Base-by-base conservation (phyloP, 208 protist species). In the Trypanosoma mega region DNA sequence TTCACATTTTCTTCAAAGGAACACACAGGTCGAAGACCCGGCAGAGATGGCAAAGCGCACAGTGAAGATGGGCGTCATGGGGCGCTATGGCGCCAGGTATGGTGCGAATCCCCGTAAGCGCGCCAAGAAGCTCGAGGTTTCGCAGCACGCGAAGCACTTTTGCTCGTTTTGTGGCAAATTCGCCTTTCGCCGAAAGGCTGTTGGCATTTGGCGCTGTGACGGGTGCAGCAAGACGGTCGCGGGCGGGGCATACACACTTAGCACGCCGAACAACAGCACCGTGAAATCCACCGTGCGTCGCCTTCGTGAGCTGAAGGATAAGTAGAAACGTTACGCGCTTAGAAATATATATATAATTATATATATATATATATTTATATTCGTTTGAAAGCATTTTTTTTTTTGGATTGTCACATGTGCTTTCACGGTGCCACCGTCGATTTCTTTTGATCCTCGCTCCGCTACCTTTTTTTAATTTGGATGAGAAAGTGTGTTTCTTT, bases 51-150 rank as follows among this genome's bases (percentile, higher is more conserved):
- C 94, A 46, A 99, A 99, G 80, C 96, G 97, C 63, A 99, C 98
- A 18, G 97, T 98, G 59, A 99, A 99, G 93, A 98, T 99, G 86
- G 98, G 98, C 74, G 94, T 99, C 72, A 97, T 97, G 81, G 98
- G 98, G 58, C 99, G 99, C 89, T 99, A 99, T 80, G 98, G 97
- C 71, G 97, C 97, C 74, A 94, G 98, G 75, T 99, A 99, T 81
- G 98, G 98, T 97, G 86, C 98, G 66, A 98, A 98, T 69, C 93
- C 98, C 26, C 86, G 98, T 83, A 99, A 99, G 86, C 96, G 97
- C 65, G 90, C 98, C 45, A 99, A 99, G 93, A 99, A 99, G 90
- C 97, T 99, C 29, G 98, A 99, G 78, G 90, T 98, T 54, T 97
- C 94, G 49, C 97, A 99, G 89, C 97, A 99, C 81, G 83, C 97